These are phyloP conservation scores for Amanita jacksonii DNA, from an alignment of 768 basidiomycete species.

Conservation along the genomic window DNA sequence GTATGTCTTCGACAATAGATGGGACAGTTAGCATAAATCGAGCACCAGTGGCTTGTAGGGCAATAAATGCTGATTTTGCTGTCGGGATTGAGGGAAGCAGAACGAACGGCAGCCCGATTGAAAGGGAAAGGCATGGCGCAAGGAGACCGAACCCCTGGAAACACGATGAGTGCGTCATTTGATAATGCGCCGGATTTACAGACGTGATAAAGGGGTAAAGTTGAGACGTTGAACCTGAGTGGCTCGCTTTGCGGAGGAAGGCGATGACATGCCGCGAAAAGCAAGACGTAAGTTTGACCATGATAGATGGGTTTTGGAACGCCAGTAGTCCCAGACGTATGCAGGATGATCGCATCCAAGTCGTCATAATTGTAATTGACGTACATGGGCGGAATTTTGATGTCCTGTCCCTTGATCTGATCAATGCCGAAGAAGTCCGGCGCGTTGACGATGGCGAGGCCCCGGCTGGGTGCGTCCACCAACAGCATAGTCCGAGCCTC, in stretches of 20 bases:
- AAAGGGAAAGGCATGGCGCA: conserved; percentile 25
- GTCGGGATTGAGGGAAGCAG: conserved; percentile 28
- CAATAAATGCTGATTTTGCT: conserved; percentile 18
- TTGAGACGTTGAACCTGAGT: conserved; percentile 25
- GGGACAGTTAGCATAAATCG: conserved; percentile 28
- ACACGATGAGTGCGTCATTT: neutral
- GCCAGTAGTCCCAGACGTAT: conserved; percentile 43
- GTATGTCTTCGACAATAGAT: conserved; percentile 29
- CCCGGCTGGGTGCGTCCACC: neutral
- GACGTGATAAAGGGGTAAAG: conserved; percentile 30
- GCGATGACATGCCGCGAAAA: conserved; percentile 26
- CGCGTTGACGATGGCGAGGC: conserved; percentile 15
- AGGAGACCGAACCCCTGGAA: conserved; percentile 28
- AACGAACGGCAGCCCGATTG: conserved; percentile 29
- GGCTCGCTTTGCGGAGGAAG: conserved; percentile 21
- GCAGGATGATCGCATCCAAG: conserved; percentile 33
- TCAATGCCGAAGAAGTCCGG: conserved; percentile 20
- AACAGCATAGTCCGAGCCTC: conserved; percentile 18
- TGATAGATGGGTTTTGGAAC: conserved; percentile 37
- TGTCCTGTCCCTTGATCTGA: neutral
- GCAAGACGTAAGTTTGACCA: conserved; percentile 23
- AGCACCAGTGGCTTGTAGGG: conserved; percentile 19
- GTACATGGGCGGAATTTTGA: conserved; percentile 19
- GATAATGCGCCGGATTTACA: conserved; percentile 4
- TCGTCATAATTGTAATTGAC: conserved; percentile 18